Base-by-base conservation (phyloP, 1,139 yeast genomes). In the Arxiozyma telluris region DNA sequence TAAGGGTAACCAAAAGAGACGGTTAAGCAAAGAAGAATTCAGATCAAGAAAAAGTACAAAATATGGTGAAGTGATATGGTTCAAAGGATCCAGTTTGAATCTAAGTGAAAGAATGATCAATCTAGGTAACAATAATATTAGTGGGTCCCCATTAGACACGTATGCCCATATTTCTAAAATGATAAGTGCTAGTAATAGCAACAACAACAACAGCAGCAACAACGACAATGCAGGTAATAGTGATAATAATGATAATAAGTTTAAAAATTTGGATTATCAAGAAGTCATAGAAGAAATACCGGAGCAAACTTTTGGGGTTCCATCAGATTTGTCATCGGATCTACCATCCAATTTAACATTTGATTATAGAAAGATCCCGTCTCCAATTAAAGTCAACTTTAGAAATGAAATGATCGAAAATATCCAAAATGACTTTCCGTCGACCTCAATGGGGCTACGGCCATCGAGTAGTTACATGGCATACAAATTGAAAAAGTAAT, bases 41-140 rank as follows among this genome's bases (percentile, higher is more conserved):
- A 56, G 67, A 58, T 60, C 62, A 59, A 58, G 61, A 62, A 57
- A 65, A 66, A 60, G 60, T 48, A 55, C 53, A 18, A 41, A 44
- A 49, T 27, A 45, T 42, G 73, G 73, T 38, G 86, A 84, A 54
- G 73, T 85, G 44, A 71, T 87, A 22, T 90, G 96, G 91, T 88
- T 84, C 69, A 78, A 88, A 58, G 81, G 93, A 2, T 90, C 96
- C 8, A 95, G 96, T 15, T 73, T 84, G 11, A 73, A 77, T 52
- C 71, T 83, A 20, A 71, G 79, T 1, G 80, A 78, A 62, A 74
- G 86, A 57, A 71, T 83, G 38, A 52, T 66, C 15, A 65, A 65
- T 53, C 55, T 62, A 11, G 66, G 67, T 17, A 41, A 46, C 27
- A 18, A 12, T 18, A 20, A 38, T 12, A 18, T 46, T 11, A 38